Percentiles rank a stretch among this genome's conserved stretches.
phyloP scores from a whole-genome alignment of 139 green algal genomes.

The Medakamo hakoo region DNA sequence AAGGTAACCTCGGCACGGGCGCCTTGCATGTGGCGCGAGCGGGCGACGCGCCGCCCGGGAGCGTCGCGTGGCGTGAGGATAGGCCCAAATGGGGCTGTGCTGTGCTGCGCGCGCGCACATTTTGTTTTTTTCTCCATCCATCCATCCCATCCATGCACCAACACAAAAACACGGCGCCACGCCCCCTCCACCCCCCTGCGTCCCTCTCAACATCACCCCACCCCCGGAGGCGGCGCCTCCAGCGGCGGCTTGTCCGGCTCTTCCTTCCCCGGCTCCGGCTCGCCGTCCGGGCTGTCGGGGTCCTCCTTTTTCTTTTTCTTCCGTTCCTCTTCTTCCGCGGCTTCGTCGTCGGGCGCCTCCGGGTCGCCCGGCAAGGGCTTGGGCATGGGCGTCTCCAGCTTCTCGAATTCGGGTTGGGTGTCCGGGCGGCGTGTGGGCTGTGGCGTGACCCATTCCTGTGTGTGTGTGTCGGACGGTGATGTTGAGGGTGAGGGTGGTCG shows the following conservation, averaged over 20 bases:
- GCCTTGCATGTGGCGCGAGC: no score
- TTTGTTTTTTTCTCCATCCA: not conserved
- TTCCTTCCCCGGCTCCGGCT: not conserved
- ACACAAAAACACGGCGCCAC: not conserved
- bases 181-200: not conserved
- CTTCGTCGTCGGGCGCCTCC: constrained; percentile 81
- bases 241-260: no score
- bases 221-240: constrained; percentile 7
- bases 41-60: no score
- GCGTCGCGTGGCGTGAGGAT: no score
- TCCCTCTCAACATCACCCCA: constrained; percentile 1
- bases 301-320: constrained; percentile 57
- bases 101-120: not conserved
- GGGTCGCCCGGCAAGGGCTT: constrained; percentile 64
- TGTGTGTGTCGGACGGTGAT: not conserved
- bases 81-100: not conserved
- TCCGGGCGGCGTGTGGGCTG: constrained; percentile 72
- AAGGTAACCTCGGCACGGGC: no score
- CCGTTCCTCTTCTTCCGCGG: constrained; percentile 70
- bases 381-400: constrained; percentile 55
- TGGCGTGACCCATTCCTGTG: constrained; percentile 82
- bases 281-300: not conserved
- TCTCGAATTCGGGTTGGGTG: constrained; percentile 90
- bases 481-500: not conserved
- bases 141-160: no score